phyloP scores from a whole-genome alignment of 192 early-diverging fungal species.

The Lunasporangiospora selenospora region DNA sequence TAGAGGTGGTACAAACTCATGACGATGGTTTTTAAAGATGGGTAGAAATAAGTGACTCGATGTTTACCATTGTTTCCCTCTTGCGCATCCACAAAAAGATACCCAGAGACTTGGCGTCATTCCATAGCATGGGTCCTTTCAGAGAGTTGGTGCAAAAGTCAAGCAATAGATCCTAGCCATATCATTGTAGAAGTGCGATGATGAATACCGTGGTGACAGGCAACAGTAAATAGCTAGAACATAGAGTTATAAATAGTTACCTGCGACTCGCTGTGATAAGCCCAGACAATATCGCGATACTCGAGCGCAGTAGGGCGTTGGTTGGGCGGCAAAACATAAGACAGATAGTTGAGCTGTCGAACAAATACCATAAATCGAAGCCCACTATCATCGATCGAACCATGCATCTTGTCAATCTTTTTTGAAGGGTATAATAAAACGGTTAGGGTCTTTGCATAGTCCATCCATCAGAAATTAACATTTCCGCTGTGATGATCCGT shows the following conservation, averaged over 20 bases:
- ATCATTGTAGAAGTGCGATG: constrained; percentile 4
- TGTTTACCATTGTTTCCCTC: constrained; percentile 67
- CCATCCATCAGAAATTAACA: too few relatives aligned
- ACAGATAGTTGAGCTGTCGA: constrained; percentile 70
- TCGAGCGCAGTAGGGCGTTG: constrained; percentile 54
- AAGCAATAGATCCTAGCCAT: constrained; percentile 64
- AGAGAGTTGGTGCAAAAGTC: constrained; percentile 61
- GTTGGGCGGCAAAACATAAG: constrained; percentile 56
- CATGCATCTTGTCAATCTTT: constrained; percentile 74
- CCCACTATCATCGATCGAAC: constrained; percentile 87
- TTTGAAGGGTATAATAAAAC: too few relatives aligned
- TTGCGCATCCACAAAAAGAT: constrained; percentile 88
- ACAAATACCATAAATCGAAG: constrained; percentile 79
- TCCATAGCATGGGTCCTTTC: constrained; percentile 77
- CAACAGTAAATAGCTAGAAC: constrained; percentile 15
- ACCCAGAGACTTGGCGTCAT: constrained; percentile 81
- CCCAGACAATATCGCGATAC: constrained; percentile 84
- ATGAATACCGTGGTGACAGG: too few relatives aligned
- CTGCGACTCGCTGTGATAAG: constrained; percentile 90
- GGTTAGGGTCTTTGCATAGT: too few relatives aligned
- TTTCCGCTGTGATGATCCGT: too few relatives aligned
- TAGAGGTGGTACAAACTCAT: neutral
- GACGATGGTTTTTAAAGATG: neutral
- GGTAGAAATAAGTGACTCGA: neutral
- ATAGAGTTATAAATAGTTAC: constrained; percentile 51